These are phyloP conservation scores for Hymenoscyphus scutula DNA, from an alignment of 2,329 filamentous ascomycete genomes.

Conservation along the genomic window DNA sequence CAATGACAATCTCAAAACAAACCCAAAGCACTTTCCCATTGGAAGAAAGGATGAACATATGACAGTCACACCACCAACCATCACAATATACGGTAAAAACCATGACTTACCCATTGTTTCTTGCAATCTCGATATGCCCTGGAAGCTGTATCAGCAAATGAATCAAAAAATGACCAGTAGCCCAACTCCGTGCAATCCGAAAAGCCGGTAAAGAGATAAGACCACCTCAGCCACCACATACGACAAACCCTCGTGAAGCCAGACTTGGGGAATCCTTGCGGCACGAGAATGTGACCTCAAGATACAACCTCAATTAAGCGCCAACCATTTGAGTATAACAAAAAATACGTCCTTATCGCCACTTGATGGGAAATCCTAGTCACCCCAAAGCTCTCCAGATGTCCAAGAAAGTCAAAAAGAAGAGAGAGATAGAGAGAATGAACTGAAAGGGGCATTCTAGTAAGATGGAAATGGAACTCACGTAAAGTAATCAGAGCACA, in stretches of 20 bases:
- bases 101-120: conserved; percentile 75
- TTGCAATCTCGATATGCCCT: conserved; percentile 95
- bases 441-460: not conserved
- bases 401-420: not conserved
- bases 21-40: not conserved
- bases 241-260: not conserved
- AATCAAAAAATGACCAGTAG: conserved; percentile 7
- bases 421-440: not conserved
- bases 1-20: not conserved
- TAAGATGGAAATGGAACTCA: conserved; percentile 47
- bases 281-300: not conserved
- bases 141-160: not conserved
- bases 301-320: not conserved
- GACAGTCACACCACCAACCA: not conserved
- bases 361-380: not conserved
- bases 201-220: not conserved
- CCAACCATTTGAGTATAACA: not conserved
- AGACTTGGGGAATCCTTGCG: not conserved
- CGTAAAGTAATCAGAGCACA: conserved; percentile 97
- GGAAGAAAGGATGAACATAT: not conserved
- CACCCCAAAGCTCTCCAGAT: not conserved
- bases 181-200: not conserved
- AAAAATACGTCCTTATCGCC: not conserved
- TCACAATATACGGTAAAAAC: not conserved
- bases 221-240: not conserved